phyloP scores from a whole-genome alignment of 78 protist genomes.

The Salpingoeca rosetta region DNA sequence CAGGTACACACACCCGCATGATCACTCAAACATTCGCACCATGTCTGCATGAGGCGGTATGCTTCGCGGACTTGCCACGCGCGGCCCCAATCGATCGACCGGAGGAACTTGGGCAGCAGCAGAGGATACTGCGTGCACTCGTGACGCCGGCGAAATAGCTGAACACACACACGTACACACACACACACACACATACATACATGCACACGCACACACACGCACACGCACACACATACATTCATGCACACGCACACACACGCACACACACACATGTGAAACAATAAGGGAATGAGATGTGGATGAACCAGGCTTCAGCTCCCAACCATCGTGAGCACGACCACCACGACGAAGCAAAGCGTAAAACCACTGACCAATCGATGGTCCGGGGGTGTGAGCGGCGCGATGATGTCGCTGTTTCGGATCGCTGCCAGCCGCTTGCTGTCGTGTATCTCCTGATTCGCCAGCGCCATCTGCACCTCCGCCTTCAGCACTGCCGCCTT shows the following conservation, averaged over 20 bases:
- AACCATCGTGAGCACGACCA: too few species aligned
- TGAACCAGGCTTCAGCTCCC: too few species aligned
- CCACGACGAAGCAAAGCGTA: neutral
- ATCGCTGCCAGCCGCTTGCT: neutral
- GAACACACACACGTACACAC: neutral
- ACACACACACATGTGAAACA: neutral
- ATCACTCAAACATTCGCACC: too few species aligned
- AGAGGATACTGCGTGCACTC: conserved; percentile 12
- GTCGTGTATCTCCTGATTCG: neutral
- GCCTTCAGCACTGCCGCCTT: neutral
- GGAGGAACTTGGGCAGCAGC: conserved; percentile 72
- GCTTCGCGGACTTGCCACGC: conserved; percentile 59
- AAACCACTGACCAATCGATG: neutral
- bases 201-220: too few species aligned
- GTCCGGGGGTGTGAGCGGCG: neutral
- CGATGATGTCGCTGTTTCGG: neutral
- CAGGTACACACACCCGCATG: too few species aligned
- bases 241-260: neutral
- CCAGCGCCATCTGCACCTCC: neutral
- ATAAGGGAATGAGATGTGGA: too few species aligned
- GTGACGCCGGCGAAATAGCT: conserved; percentile 12
- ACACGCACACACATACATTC: neutral
- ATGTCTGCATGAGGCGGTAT: conserved; percentile 11
- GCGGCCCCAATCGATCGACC: conserved; percentile 62
- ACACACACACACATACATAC: neutral